Evolutionary conservation across 1,284 basidiomycete species (phyloP), one percentile per base, ranked within the genome.

Genomic region (Rhizopogon hawkerae): DNA sequence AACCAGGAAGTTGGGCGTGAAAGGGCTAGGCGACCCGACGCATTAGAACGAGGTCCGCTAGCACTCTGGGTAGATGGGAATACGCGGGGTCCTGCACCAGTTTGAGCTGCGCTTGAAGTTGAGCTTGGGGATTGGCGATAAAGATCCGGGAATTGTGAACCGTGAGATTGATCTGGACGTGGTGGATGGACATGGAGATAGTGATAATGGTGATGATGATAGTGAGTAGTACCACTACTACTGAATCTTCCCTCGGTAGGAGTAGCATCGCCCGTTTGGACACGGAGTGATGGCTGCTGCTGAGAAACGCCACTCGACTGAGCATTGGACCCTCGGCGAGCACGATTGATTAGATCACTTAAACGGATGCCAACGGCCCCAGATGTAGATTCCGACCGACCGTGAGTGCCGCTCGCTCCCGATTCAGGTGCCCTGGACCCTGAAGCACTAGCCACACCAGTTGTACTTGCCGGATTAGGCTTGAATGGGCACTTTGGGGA

Each of bases 401-500:
- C 16, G 41, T 42, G 41, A 31, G 18, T 42, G 1, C 41, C 16
- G 1, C 29, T 42, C 13, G 41, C 7, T 42, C 41, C 41, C 16
- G 18, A 26, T 31, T 31, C 41, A 18, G 41, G 26, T 16, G 29
- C 41, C 31, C 41, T 42, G 8, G 26, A 13, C 39, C 41, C 41
- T 13, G 16, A 3, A 11, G 29, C 41, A 18, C 11, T 16, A 42
- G 29, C 5, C 3, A 14, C 26, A 6, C 6, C 14, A 29, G 10
- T 42, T 42, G 41, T 42, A 11, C 39, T 31, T 42, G 29, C 16
- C n/a, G 34, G 34, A 35, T n/a, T 35, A 6, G 34, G 34, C 41
- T 31, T 42, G 13, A 29, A 42, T 10, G 41, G 41, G 41, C 41
- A 42, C 13, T 42, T 42, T 8, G 60, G 60, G 24, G 63, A 61